Base-by-base conservation (phyloP, 1,284 basidiomycete genomes). In the Boletus mariae region DNA sequence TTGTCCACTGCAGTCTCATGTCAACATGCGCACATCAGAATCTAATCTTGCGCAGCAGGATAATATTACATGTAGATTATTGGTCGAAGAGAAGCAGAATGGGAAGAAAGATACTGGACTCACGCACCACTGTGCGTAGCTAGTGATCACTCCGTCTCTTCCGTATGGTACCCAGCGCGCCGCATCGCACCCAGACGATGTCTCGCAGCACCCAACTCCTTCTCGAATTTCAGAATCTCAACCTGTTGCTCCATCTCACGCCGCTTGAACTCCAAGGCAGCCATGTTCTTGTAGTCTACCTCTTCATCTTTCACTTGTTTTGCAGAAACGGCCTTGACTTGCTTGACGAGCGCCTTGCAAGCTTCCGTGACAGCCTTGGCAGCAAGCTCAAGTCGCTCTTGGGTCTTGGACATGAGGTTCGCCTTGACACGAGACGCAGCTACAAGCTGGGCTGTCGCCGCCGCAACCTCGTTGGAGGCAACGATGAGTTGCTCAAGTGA, bases 171-270 rank as follows among this genome's bases (percentile, higher is more conserved):
- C 65, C 91, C 92, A 51, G 92, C 92, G 48, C 93, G 81, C 56
- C 94, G 81, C 91, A 96, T 96, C 46, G 85, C 86, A 43, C 94
- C 94, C 59, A 97, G 73, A 57, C 85, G 80, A 70, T 93, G 85
- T 54, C 94, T 80, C 25, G 94, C 91, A 35, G 89, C 92, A 46
- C 89, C 91, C 34, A 99, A 77, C 11, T 98, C 94, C 78, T 98
- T 98, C 79, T 98, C 96, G 63, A 98, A 75, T 68, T 90, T 95
- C 61, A 99, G 78, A 60, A 99, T 98, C 71, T 97, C 92, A 44
- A 99, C 97, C 74, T 98, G 96, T 70, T 97, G 94, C 75, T 99
- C 96, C 94, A 99, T 98, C 80, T 98, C 94, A 47, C 85, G 79
- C 64, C 85, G 90, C 82, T 99, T 99, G 84, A 98, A 98, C 74